These are phyloP conservation scores for Penicilliopsis zonata DNA, from an alignment of 495 filamentous ascomycete species.

Conservation along the genomic window DNA sequence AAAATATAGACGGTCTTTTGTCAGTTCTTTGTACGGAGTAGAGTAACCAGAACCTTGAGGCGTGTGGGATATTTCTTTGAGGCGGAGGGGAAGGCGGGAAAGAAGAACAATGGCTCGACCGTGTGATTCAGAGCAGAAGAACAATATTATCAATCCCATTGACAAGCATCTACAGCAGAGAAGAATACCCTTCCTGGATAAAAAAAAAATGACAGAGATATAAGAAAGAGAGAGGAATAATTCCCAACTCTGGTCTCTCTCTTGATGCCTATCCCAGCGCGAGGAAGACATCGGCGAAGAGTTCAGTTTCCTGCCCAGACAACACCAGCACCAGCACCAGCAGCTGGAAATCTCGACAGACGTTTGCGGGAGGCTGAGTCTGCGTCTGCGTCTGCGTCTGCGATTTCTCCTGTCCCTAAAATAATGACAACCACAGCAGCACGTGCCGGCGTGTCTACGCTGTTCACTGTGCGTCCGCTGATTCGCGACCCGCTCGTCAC, in stretches of 20 bases:
- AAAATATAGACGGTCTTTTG: no score
- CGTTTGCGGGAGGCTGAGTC: background rate
- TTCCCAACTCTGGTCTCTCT: conserved; percentile 4
- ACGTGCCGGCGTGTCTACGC: conserved; percentile 40
- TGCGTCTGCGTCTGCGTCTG: no score
- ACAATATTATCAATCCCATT: conserved; percentile 2
- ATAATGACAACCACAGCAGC: conserved; percentile 3
- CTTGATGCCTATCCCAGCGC: conserved; percentile 23
- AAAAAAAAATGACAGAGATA: background rate
- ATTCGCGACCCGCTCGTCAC: conserved; percentile 62
- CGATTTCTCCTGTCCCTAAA: no score
- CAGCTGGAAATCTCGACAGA: conserved; percentile 1
- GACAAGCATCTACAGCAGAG: conserved; percentile 13
- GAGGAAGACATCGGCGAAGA: conserved; percentile 26
- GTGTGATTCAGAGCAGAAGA: conserved; percentile 1
- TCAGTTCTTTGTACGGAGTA: no score
- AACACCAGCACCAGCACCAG: conserved; percentile 2
- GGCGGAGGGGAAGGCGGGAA: background rate
- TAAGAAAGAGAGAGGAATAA: background rate
- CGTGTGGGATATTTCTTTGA: no score
- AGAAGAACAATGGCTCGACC: background rate
- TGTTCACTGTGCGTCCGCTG: conserved; percentile 51
- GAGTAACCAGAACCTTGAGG: no score
- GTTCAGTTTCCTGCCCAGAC: conserved; percentile 20
- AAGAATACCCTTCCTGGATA: conserved; percentile 4